A percentile compares a stretch with the other conserved stretches of the same genome.
phyloP scores from a whole-genome alignment of 257 asterid species.

The Ocimum tenuiflorum region DNA sequence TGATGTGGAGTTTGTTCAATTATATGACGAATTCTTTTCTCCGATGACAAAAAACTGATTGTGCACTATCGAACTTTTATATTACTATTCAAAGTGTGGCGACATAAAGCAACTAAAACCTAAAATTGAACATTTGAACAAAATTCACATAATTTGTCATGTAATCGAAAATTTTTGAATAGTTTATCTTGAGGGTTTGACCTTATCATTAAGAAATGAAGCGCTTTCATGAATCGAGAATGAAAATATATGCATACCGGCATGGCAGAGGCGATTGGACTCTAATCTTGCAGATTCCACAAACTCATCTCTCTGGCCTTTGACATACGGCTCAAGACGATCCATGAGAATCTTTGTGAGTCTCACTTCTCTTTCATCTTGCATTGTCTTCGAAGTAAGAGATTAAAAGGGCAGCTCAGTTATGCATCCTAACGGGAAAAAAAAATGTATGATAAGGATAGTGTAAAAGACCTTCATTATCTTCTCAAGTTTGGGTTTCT shows the following conservation, averaged over 20 bases:
- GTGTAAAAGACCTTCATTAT: constrained; percentile 49
- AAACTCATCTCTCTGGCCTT: constrained; percentile 53
- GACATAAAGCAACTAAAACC: too few species aligned
- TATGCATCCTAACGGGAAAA: neutral
- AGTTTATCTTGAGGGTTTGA: too few species aligned
- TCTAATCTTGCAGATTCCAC: constrained; percentile 56
- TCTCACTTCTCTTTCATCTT: constrained; percentile 71
- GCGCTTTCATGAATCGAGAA: neutral
- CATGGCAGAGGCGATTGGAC: constrained; percentile 63
- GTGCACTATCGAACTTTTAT: too few species aligned
- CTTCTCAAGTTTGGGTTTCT: constrained; percentile 53
- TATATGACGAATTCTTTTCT: too few species aligned
- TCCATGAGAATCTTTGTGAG: constrained; percentile 44
- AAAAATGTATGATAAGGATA: neutral
- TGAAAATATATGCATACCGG: constrained; percentile 28
- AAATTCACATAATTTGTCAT: too few species aligned
- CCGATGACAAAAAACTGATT: too few species aligned
- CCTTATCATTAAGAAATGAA: too few species aligned
- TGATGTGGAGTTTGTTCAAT: too few species aligned
- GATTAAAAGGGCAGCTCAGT: constrained; percentile 14
- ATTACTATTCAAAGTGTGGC: too few species aligned
- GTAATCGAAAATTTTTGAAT: too few species aligned
- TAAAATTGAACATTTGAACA: too few species aligned
- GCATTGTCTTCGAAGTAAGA: constrained; percentile 41
- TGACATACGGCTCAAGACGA: constrained; percentile 58